Evolutionary conservation across 208 protist species (phyloP), one percentile per base, ranked within the genome.

Genomic region (Tetramitus jugosus): DNA sequence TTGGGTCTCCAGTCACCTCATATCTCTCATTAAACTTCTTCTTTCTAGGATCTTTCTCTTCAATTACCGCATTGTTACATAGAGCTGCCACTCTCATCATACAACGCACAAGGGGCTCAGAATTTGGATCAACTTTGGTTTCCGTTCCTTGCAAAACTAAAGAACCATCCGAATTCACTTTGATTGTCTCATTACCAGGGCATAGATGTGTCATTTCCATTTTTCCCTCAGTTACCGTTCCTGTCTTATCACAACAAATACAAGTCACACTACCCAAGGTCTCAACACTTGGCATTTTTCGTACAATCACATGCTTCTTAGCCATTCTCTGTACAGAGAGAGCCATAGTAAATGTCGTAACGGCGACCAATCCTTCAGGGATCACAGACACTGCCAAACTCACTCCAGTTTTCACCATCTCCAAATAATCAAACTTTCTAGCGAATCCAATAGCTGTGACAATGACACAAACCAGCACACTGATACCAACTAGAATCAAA

Each of bases 181-280:
- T n/a, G 10, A 97, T 94, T 17, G 91, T 91, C n/a, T n/a, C n/a
- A n/a, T n/a, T n/a, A n/a, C n/a, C n/a, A n/a, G n/a, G n/a, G n/a
- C n/a, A n/a, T n/a, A n/a, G n/a, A n/a, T n/a, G n/a, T n/a, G n/a
- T n/a, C n/a, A n/a, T n/a, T n/a, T n/a, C n/a, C 96, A 99, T 99
- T 83, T 94, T 90, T 82, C 99, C 99, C 23, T 92, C 97, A 14
- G 97, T 99, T 46, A 99, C 87, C 0, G 97, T 99, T 13, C 98
- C 97, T 6, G 97, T 99, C 85, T 99, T 99, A 85, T 99, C 97
- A 8, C 91, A 96, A 87, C 96, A 99, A 81, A 99, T 98, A 20
- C 98, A 91, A 35, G 93, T 96, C 76, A 91, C 96, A 68, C 93
- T 92, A 33, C 97, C 97, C 8, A 74, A 10, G 33, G 67, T 29